Evolutionary conservation across 768 basidiomycete species (phyloP).

Genomic region (Tylopilus vinaceipallidus): DNA sequence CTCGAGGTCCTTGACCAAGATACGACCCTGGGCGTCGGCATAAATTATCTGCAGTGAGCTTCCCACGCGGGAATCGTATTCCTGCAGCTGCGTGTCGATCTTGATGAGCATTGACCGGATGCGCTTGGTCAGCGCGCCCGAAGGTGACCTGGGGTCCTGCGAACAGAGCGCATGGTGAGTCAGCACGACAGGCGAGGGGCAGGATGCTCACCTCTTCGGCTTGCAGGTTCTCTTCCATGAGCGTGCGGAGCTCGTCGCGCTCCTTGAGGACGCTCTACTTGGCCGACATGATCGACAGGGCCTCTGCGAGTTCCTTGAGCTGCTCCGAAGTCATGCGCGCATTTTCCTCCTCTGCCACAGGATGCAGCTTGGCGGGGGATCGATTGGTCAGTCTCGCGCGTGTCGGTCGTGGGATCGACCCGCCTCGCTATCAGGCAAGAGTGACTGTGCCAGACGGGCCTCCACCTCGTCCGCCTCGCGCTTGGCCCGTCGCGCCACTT

Average conservation of each 20-base stretch:
- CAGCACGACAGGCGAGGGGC: background rate
- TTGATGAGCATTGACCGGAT: conserved; percentile 95
- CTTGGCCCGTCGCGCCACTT: conserved; percentile 83
- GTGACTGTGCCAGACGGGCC: conserved; percentile 72
- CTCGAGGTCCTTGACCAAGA: conserved; percentile 84
- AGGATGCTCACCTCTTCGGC: conserved; percentile 68
- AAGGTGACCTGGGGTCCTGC: conserved; percentile 76
- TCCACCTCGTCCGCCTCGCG: conserved; percentile 80
- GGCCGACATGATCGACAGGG: conserved; percentile 85
- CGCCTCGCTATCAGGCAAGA: conserved; percentile 89
- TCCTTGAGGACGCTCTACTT: conserved; percentile 96
- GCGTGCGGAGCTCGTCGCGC: conserved; percentile 80
- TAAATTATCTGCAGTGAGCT: conserved; percentile 84
- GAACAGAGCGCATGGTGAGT: background rate
- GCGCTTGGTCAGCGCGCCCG: conserved; percentile 88
- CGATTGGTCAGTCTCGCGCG: background rate
- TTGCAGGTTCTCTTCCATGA: conserved; percentile 94
- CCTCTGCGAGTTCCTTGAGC: conserved; percentile 89
- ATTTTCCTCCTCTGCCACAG: conserved; percentile 60
- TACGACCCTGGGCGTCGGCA: conserved; percentile 81
- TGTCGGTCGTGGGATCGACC: conserved; percentile 3
- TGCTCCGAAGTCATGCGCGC: conserved; percentile 99
- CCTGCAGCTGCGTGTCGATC: conserved; percentile 88
- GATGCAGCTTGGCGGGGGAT: conserved; percentile 48
- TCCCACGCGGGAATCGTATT: conserved; percentile 87